Evolutionary conservation across 805 yeast genomes (phyloP).

Genomic region (Teunomyces barrocoloradensis): DNA sequence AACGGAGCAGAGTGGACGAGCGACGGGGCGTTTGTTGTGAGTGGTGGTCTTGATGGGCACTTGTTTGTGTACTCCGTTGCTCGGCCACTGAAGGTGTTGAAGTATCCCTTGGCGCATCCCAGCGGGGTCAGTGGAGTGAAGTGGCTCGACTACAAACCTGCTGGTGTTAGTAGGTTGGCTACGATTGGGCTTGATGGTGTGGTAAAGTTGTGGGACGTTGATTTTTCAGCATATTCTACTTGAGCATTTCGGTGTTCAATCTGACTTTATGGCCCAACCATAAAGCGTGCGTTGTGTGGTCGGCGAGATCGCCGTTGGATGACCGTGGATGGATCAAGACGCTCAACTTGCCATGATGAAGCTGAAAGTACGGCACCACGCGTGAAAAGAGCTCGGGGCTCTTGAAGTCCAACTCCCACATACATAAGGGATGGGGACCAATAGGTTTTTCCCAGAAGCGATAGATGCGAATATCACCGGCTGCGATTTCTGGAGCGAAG

Average conservation of each 20-base stretch:
- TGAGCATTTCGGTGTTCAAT: slow-evolving; percentile 16
- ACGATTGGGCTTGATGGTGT: slow-evolving; percentile 82
- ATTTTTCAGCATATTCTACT: slow-evolving; percentile 14
- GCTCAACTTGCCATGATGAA: slow-evolving; percentile 50
- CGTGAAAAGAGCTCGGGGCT: slow-evolving; percentile 44
- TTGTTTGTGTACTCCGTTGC: slow-evolving; percentile 76
- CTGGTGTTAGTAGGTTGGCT: slow-evolving; percentile 40
- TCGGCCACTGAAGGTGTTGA: slow-evolving; percentile 74
- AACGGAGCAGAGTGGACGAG: slow-evolving; percentile 75
- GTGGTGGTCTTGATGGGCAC: slow-evolving; percentile 83
- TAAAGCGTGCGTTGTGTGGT: slow-evolving; percentile 54
- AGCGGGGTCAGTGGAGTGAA: slow-evolving; percentile 76
- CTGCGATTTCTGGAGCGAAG: slow-evolving; percentile 41
- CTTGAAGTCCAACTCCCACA: slow-evolving; percentile 57
- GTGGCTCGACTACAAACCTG: slow-evolving; percentile 54
- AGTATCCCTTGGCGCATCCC: slow-evolving; percentile 77
- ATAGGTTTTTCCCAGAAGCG: slow-evolving; percentile 47
- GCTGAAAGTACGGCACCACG: slow-evolving; percentile 49
- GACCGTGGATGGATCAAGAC: slow-evolving; percentile 56
- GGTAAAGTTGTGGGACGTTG: slow-evolving; percentile 68
- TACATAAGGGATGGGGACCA: slow-evolving; percentile 59
- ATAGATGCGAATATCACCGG: slow-evolving; percentile 42
- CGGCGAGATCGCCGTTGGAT: slow-evolving; percentile 38
- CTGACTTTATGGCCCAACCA: slow-evolving; percentile 53
- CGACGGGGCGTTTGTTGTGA: slow-evolving; percentile 68